phyloP scores from a whole-genome alignment of 176 grass and related monocot genomes.

The Metroxylon sagu region DNA sequence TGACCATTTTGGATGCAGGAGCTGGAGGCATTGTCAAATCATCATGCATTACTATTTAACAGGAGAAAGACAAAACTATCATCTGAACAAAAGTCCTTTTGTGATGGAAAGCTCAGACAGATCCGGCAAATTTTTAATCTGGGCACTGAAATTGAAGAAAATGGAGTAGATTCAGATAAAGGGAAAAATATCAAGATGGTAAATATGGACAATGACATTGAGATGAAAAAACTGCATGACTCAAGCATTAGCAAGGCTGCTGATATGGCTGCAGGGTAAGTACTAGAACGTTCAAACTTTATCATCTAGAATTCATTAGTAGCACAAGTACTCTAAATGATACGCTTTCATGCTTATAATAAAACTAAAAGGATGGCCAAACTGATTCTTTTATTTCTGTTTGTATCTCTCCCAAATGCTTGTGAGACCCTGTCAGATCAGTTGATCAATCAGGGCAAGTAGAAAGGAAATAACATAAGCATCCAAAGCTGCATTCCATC shows the following conservation, averaged over 20 bases:
- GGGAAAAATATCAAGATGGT: slow-evolving; percentile 68
- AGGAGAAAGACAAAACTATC: slow-evolving; percentile 79
- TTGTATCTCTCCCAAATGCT: too few relatives aligned
- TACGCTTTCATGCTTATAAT: too few relatives aligned
- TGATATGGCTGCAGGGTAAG: slow-evolving; percentile 87
- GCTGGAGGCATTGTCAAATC: slow-evolving; percentile 87
- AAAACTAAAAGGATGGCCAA: too few relatives aligned
- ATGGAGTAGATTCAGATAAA: slow-evolving; percentile 66
- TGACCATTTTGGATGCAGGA: slow-evolving; percentile 38
- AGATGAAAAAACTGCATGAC: slow-evolving; percentile 77
- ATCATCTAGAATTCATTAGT: too few relatives aligned
- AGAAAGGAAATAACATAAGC: too few relatives aligned
- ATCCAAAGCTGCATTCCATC: too few relatives aligned
- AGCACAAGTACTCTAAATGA: too few relatives aligned
- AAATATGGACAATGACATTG: slow-evolving; percentile 52
- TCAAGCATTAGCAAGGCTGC: slow-evolving; percentile 94
- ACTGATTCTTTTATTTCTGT: too few relatives aligned
- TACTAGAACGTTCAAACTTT: too few relatives aligned
- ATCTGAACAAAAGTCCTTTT: slow-evolving; percentile 70
- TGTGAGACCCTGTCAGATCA: too few relatives aligned
- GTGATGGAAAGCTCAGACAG: slow-evolving; percentile 72
- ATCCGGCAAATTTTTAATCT: slow-evolving; percentile 78
- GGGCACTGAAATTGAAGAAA: slow-evolving; percentile 52
- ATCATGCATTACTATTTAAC: slow-evolving; percentile 82
- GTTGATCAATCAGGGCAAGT: too few relatives aligned